These are phyloP conservation scores for Naegleria fowleri DNA, from an alignment of 208 protist species.

Conservation along the genomic window DNA sequence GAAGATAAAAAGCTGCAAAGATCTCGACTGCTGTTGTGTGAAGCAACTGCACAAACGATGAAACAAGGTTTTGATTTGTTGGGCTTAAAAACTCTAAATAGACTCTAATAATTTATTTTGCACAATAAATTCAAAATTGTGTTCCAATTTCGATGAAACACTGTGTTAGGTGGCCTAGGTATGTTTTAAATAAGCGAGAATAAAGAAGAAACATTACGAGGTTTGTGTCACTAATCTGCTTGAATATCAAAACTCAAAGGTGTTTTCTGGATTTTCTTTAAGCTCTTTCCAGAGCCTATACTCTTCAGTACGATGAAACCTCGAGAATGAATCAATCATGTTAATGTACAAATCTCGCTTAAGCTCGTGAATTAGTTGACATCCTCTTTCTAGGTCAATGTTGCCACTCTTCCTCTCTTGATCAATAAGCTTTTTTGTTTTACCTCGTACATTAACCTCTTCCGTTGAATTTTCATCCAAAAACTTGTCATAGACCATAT, in stretches of 20 bases:
- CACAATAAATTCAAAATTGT: too few relatives aligned
- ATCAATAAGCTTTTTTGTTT: background rate
- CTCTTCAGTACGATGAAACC: background rate
- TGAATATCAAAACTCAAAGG: background rate
- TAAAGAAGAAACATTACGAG: too few relatives aligned
- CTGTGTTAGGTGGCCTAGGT: too few relatives aligned
- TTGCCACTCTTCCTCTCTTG: background rate
- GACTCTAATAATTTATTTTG: conserved; percentile 62
- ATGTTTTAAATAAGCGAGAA: too few relatives aligned
- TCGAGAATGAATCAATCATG: background rate
- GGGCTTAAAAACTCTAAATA: conserved; percentile 75
- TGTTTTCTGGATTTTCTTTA: background rate
- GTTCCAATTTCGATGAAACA: too few relatives aligned
- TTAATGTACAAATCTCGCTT: background rate
- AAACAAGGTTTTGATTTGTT: conserved; percentile 79
- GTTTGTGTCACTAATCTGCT: too few relatives aligned
- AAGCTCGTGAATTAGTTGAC: background rate
- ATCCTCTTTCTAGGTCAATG: background rate
- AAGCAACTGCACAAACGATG: conserved; percentile 75
- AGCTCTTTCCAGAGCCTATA: background rate
- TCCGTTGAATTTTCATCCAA: background rate
- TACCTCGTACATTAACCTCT: background rate
- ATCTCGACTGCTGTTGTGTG: conserved; percentile 76
- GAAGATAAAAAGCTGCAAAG: conserved; percentile 68
- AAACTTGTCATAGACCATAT: background rate